phyloP scores from a whole-genome alignment of 2,329 filamentous ascomycete genomes.

The Fusarium denticulatum region DNA sequence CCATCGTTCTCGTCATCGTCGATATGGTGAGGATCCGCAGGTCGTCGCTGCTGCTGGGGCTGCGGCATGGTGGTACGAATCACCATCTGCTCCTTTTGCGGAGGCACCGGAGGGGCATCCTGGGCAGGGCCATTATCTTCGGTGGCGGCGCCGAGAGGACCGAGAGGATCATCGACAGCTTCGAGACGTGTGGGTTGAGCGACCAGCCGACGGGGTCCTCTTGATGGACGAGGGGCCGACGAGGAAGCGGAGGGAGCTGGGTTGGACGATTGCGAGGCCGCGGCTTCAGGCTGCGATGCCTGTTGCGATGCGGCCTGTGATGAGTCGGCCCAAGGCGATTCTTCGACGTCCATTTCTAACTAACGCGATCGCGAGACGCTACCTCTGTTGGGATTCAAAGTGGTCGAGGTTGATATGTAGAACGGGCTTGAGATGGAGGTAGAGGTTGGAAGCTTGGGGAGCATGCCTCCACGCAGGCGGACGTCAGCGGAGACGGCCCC shows the following conservation, averaged over 20 bases:
- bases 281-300: slow-evolving; percentile 44
- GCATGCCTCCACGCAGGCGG: slow-evolving; percentile 23
- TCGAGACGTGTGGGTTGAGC: slow-evolving; percentile 82
- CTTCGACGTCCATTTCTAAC: slow-evolving; percentile 59
- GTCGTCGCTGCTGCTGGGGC: slow-evolving; percentile 55
- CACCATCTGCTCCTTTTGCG: slow-evolving; percentile 72
- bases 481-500: slow-evolving; percentile 39
- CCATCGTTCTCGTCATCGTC: slow-evolving; percentile 75
- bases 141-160: slow-evolving; percentile 75
- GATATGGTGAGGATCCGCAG: slow-evolving; percentile 70
- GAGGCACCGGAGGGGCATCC: slow-evolving; percentile 73
- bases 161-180: slow-evolving; percentile 79
- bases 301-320: slow-evolving; percentile 47
- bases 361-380: slow-evolving; percentile 6
- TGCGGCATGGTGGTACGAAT: slow-evolving; percentile 66
- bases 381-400: slow-evolving; percentile 16
- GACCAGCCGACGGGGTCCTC: slow-evolving; percentile 70
- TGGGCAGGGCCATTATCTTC: slow-evolving; percentile 54
- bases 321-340: slow-evolving; percentile 65
- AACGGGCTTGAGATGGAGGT: slow-evolving; percentile 20
- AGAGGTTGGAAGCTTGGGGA: slow-evolving; percentile 40
- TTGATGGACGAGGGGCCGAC: slow-evolving; percentile 54
- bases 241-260: slow-evolving; percentile 44
- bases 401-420: background rate
- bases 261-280: slow-evolving; percentile 45